Percentiles rank a stretch among this genome's conserved stretches.
phyloP scores from a whole-genome alignment of 441 rosid genomes.

The Euphorbia schlechtendalii region DNA sequence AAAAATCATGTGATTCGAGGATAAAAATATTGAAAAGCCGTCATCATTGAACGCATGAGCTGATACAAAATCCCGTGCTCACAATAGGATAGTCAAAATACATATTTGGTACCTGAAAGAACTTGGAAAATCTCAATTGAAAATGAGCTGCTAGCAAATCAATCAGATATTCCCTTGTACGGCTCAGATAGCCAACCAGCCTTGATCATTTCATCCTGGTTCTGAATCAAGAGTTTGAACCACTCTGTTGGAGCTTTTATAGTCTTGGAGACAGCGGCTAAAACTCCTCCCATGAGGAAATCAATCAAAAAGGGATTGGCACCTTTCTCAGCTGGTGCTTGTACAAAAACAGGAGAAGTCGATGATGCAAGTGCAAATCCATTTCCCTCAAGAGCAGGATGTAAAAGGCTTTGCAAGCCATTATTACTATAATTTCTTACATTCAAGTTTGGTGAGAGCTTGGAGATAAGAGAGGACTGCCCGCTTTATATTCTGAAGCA shows the following conservation, averaged over 20 bases:
- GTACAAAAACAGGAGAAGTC: slow-evolving; percentile 40
- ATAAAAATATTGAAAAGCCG: too few species aligned
- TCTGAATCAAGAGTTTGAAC: slow-evolving; percentile 84
- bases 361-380: slow-evolving; percentile 26
- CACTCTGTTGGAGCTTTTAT: slow-evolving; percentile 95
- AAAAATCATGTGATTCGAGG: too few species aligned
- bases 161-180: slow-evolving; percentile 76
- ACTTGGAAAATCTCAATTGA: too few species aligned
- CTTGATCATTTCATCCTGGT: slow-evolving; percentile 93
- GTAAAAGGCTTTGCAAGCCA: slow-evolving; percentile 34
- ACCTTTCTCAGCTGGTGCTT: slow-evolving; percentile 80
- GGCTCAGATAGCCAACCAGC: slow-evolving; percentile 73
- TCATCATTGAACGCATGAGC: too few species aligned
- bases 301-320: slow-evolving; percentile 45
- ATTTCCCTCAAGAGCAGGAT: slow-evolving; percentile 27
- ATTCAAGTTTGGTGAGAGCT: slow-evolving; percentile 36
- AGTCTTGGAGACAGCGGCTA: slow-evolving; percentile 90
- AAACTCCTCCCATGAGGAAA: slow-evolving; percentile 95
- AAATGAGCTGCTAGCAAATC: slow-evolving; percentile 87
- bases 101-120: too few species aligned
- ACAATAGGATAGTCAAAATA: too few species aligned
- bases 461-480: slow-evolving; percentile 39
- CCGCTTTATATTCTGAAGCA: slow-evolving; percentile 53
- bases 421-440: slow-evolving; percentile 21
- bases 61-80: too few species aligned